Percentiles rank a stretch among this genome's conserved stretches.
Evolutionary conservation across 306 rosid genomes (phyloP).

Genomic region (Cicer pinnatifidum): DNA sequence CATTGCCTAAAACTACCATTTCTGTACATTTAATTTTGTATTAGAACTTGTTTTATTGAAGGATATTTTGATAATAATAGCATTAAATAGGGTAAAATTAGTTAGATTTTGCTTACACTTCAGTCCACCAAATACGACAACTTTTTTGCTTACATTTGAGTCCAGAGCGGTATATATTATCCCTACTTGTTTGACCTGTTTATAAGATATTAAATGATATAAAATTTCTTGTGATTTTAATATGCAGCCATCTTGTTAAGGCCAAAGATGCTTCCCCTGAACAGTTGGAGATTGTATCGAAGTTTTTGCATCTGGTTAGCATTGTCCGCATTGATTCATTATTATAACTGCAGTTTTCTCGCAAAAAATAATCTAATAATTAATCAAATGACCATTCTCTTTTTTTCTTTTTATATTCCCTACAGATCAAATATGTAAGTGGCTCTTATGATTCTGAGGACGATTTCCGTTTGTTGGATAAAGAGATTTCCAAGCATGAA

Average conservation of each 20-base stretch:
- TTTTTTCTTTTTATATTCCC: slow-evolving; percentile 24
- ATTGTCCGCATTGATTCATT: slow-evolving; percentile 35
- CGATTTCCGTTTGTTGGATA: slow-evolving; percentile 79
- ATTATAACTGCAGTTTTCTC: slow-evolving; percentile 12
- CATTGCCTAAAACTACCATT: too few relatives aligned
- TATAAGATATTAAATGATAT: slow-evolving; percentile 27
- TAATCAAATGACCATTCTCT: slow-evolving; percentile 32
- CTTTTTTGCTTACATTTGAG: too few relatives aligned
- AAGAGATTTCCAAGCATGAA: slow-evolving; percentile 79
- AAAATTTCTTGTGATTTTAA: slow-evolving; percentile 43
- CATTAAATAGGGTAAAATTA: too few relatives aligned
- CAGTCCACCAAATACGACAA: too few relatives aligned
- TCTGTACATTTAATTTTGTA: too few relatives aligned
- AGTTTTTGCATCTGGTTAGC: slow-evolving; percentile 89
- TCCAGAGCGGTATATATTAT: neutral
- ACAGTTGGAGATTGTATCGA: slow-evolving; percentile 55
- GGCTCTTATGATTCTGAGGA: slow-evolving; percentile 85
- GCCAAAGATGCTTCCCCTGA: slow-evolving; percentile 60
- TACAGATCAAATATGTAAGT: slow-evolving; percentile 81
- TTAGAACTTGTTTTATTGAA: too few relatives aligned
- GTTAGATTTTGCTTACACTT: too few relatives aligned
- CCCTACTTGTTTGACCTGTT: slow-evolving; percentile 26
- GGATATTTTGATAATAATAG: too few relatives aligned
- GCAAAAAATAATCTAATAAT: neutral
- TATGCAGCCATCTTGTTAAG: slow-evolving; percentile 74